Conservation (phyloP, 768 basidiomycete species). For the Atractiella rhizophila region DNA sequence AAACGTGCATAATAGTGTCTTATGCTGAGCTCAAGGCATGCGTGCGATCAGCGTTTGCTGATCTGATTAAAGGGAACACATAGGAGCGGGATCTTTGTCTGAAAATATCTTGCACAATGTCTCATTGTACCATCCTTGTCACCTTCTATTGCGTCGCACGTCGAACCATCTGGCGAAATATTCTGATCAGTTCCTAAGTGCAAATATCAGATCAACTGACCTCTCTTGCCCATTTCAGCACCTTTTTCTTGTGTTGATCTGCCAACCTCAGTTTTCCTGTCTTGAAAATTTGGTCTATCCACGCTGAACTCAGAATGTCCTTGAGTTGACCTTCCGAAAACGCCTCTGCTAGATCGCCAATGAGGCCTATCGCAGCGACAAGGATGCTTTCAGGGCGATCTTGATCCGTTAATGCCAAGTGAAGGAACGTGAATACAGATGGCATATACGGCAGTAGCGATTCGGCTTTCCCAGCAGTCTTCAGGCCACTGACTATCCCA, state of each 20-base stretch:
- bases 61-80: no score
- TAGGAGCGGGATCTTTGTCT: no score
- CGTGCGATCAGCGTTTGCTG: no score
- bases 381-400: conserved; percentile 56
- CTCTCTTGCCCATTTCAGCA: conserved; percentile 79
- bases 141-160: no score
- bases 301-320: conserved; percentile 47
- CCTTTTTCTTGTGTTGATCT: conserved; percentile 56
- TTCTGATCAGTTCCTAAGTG: no score
- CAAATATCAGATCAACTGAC: no score
- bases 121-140: no score
- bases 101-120: no score
- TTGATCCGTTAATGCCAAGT: conserved; percentile 52
- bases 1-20: no score
- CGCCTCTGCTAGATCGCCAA: conserved; percentile 77
- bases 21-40: no score
- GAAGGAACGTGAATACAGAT: conserved; percentile 46
- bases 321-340: conserved; percentile 63
- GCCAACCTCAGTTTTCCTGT: conserved; percentile 37
- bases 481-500: conserved; percentile 72
- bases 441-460: conserved; percentile 45
- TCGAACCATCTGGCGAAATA: no score
- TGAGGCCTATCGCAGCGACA: conserved; percentile 51
- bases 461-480: conserved; percentile 53
- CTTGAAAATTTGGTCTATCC: conserved; percentile 51